Conservation (phyloP, 2,329 filamentous ascomycete genomes). For the Aureobasidium vineae region DNA sequence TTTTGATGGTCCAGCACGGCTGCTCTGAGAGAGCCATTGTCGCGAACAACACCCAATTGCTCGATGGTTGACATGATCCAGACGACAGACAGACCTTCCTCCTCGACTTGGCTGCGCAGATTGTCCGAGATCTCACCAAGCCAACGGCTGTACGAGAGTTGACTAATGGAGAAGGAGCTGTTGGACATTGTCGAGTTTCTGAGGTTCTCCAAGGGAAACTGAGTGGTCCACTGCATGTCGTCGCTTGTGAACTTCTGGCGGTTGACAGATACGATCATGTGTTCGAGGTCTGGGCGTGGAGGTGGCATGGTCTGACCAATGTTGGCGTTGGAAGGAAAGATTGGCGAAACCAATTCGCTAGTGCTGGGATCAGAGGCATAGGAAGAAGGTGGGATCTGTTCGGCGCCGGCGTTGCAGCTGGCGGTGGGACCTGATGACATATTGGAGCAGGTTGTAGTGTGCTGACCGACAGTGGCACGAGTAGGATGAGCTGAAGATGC, state of each 20-base stretch:
- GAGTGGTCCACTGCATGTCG: conserved; percentile 3
- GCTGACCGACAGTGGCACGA: not conserved
- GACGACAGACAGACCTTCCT: not conserved
- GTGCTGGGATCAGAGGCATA: not conserved
- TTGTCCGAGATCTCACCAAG: not conserved
- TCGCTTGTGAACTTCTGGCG: not conserved
- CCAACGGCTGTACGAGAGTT: not conserved
- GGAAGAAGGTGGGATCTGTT: not conserved
- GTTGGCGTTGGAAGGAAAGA: not conserved
- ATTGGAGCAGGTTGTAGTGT: not conserved
- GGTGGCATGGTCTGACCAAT: not conserved
- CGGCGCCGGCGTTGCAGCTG: no score
- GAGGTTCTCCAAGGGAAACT: not conserved
- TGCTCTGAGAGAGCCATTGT: not conserved
- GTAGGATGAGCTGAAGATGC: not conserved
- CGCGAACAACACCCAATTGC: not conserved
- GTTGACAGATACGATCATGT: conserved; percentile 7
- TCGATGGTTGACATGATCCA: not conserved
- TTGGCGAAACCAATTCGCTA: not conserved
- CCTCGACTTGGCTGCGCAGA: not conserved
- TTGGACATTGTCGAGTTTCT: not conserved
- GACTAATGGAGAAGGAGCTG: not conserved
- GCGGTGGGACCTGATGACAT: no score
- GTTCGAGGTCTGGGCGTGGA: not conserved
- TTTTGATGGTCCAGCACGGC: not conserved